phyloP scores from a whole-genome alignment of 306 rosid genomes.

The Vicia faba region DNA sequence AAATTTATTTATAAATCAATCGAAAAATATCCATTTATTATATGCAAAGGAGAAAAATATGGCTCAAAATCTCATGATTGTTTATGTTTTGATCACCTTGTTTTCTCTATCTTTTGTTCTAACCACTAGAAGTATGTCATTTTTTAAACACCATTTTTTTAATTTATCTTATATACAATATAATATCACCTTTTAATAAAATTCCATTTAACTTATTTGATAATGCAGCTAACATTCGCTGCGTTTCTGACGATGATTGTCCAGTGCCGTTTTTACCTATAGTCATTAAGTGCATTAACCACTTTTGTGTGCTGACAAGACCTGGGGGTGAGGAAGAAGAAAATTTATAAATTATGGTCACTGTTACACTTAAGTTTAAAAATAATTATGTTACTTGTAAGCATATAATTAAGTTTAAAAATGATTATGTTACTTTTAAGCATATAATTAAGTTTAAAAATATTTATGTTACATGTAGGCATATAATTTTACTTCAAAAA shows the following conservation, averaged over 20 bases:
- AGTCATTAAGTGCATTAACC: neutral
- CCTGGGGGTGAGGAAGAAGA: too few relatives aligned
- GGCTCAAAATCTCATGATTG: neutral
- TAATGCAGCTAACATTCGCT: neutral
- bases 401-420: too few relatives aligned
- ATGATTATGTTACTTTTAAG: too few relatives aligned
- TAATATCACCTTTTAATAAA: neutral
- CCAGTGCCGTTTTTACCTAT: neutral
- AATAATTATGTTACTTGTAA: too few relatives aligned
- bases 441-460: too few relatives aligned
- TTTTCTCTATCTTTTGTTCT: neutral
- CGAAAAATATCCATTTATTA: neutral
- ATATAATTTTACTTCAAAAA: too few relatives aligned
- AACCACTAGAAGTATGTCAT: neutral
- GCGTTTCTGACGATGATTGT: neutral
- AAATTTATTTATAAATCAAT: neutral
- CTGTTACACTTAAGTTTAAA: too few relatives aligned
- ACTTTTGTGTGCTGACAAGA: neutral
- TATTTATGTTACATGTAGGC: too few relatives aligned
- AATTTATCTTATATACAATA: neutral
- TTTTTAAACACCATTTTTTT: neutral
- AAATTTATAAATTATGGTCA: too few relatives aligned
- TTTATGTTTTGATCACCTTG: neutral
- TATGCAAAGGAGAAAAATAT: neutral
- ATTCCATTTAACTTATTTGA: neutral